A percentile compares a stretch with the other conserved stretches of the same genome.
Conservation (phyloP, 2,329 filamentous ascomycete species). For the Geoglossum cookeanum region DNA sequence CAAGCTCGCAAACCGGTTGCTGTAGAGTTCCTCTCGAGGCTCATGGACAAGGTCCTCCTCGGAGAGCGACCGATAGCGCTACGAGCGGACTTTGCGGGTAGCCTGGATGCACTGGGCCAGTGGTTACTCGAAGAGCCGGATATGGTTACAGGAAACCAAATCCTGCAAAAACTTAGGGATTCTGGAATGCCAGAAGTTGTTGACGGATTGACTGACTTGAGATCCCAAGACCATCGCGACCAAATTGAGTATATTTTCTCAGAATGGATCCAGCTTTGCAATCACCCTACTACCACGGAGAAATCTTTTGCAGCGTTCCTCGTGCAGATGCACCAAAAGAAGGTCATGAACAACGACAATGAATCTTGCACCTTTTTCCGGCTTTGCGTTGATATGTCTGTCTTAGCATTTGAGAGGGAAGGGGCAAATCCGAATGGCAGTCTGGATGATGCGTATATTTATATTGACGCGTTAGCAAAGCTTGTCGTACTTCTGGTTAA, state of each 20-base stretch:
- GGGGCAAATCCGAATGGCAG: constrained; percentile 38
- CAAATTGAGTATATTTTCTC: constrained; percentile 92
- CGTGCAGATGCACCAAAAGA: constrained; percentile 58
- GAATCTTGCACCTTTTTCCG: constrained; percentile 66
- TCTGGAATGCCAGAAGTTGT: constrained; percentile 35
- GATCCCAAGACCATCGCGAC: constrained; percentile 44
- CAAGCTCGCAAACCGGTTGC: constrained; percentile 50
- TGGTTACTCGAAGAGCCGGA: constrained; percentile 62
- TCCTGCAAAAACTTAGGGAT: constrained; percentile 46
- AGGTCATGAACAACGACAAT: constrained; percentile 54
- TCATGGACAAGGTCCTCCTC: constrained; percentile 62
- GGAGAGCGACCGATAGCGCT: constrained; percentile 60
- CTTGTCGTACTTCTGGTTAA: constrained; percentile 59
- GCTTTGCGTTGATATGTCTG: constrained; percentile 59
- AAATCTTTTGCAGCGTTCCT: constrained; percentile 59
- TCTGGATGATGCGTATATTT: constrained; percentile 38
- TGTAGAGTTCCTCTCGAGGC: constrained; percentile 58
- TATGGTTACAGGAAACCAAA: constrained; percentile 44
- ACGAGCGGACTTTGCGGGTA: constrained; percentile 70
- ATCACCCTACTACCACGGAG: constrained; percentile 56
- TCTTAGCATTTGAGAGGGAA: constrained; percentile 56
- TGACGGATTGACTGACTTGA: constrained; percentile 34
- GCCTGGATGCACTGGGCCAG: constrained; percentile 58
- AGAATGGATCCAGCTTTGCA: constrained; percentile 75
- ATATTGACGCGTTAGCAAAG: constrained; percentile 66